Base-by-base conservation (phyloP, 495 filamentous ascomycete species). In the Penicillium alfredii region DNA sequence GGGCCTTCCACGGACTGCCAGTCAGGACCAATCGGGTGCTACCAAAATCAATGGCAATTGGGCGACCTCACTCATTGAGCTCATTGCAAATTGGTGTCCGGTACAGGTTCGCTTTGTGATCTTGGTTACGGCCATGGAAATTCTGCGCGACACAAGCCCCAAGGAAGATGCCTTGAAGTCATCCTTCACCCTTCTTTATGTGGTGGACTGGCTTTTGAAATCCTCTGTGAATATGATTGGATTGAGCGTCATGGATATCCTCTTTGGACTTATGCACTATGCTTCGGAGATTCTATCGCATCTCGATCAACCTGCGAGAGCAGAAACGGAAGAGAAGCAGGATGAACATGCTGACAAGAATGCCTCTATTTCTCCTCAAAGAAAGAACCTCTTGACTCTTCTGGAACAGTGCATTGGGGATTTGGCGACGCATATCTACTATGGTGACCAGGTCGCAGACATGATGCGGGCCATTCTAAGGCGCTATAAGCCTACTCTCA, bases 141-240 rank as follows among this genome's bases (percentile, higher is more conserved):
- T 69, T 3, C 62, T 94, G 24, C 60, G 82, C 10, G 68, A 72
- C 16, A 80, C 74, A 8, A 73, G 76, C 2, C 62, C 87, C 8
- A 70, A 64, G 9, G 81, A 87, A 51, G 72, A 81, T 7, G 74
- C 77, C 12, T 43, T 93, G 32, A 69, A 73, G 11, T 76, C 81
- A 24, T 79, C 90, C 54, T 71, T 83, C 17, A 77, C 86, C 10
- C 61, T 93, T 27, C 73, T 80, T 1, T 81, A 76, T 31, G 76
- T 93, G 48, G 73, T 93, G 27, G 78, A 80, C 38, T 85, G 82
- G 37, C 68, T 94, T n/a, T 63, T 96, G 25, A 79, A 81, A 38
- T 94, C 88, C 0, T 77, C 86, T 18, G 80, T 94, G 48, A 96
- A 94, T 56, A 76, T 96, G 59, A 94, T 96, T 40, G 89, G 89